These are phyloP conservation scores for Collybiopsis luxurians DNA, from an alignment of 768 basidiomycete species.

Conservation along the genomic window DNA sequence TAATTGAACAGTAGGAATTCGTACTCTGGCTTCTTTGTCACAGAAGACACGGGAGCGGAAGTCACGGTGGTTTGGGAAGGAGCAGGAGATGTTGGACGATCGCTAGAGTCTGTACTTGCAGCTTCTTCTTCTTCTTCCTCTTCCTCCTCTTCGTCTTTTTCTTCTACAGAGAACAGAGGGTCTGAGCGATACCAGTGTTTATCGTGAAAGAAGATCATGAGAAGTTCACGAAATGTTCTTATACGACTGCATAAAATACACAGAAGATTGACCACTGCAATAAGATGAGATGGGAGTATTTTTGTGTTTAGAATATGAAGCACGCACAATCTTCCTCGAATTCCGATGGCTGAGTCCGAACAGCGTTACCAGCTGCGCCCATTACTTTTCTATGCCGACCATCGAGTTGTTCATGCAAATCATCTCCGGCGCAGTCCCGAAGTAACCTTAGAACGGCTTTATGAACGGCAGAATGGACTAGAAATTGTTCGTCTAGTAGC, in stretches of 20 bases:
- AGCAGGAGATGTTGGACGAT: conserved; percentile 50
- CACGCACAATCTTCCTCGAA: conserved; percentile 84
- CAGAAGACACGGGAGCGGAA: conserved; percentile 41
- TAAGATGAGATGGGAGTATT: conserved; percentile 1
- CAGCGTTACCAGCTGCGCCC: conserved; percentile 78
- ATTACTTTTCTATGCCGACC: conserved; percentile 63
- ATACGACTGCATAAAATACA: conserved; percentile 93
- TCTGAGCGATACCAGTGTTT: conserved; percentile 84
- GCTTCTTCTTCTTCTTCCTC: conserved; percentile 43
- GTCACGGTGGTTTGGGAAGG: conserved; percentile 59
- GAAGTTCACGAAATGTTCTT: conserved; percentile 80
- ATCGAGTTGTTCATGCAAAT: conserved; percentile 84
- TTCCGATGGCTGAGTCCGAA: conserved; percentile 74
- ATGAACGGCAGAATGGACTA: conserved; percentile 89
- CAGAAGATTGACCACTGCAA: conserved; percentile 82
- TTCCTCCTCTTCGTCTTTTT: conserved; percentile 68
- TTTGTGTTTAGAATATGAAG: not conserved
- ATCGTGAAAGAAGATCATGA: conserved; percentile 98
- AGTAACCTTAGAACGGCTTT: conserved; percentile 83
- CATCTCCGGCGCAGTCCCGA: conserved; percentile 88
- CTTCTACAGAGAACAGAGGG: conserved; percentile 71
- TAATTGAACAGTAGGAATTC: conserved; percentile 97
- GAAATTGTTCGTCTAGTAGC: conserved; percentile 88
- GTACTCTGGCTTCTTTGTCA: conserved; percentile 74
- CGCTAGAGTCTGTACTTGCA: conserved; percentile 14